phyloP scores from a whole-genome alignment of 345 rosid genomes.

The Erodium maritimum region DNA sequence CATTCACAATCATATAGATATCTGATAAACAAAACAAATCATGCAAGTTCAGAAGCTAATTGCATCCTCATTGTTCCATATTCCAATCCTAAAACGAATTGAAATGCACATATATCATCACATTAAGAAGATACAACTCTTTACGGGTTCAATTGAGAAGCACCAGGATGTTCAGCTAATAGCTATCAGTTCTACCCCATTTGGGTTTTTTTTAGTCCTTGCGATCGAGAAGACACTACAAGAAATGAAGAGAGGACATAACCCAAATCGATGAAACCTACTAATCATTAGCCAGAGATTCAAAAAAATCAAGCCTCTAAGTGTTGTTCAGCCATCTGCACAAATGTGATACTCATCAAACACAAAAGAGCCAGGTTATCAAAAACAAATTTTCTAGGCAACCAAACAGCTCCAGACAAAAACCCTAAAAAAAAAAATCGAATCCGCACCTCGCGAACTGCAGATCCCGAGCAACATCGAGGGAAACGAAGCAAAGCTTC shows the following conservation, averaged over 20 bases:
- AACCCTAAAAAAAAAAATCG: background rate
- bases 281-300: too few species aligned
- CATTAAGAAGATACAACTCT: too few species aligned
- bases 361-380: too few species aligned
- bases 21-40: background rate
- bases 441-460: conserved; percentile 36
- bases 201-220: too few species aligned
- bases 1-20: background rate
- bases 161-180: too few species aligned
- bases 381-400: background rate
- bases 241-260: background rate
- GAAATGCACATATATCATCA: too few species aligned
- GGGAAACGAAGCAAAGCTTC: conserved; percentile 86
- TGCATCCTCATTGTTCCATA: background rate
- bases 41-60: background rate
- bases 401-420: background rate
- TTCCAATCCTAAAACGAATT: background rate
- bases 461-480: conserved; percentile 59
- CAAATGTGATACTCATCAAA: too few species aligned
- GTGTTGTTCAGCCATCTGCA: too few species aligned
- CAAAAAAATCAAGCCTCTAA: too few species aligned
- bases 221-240: too few species aligned
- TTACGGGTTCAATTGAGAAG: background rate
- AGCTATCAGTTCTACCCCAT: too few species aligned
- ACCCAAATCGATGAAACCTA: too few species aligned